Evolutionary conservation across 2,329 filamentous ascomycete genomes (phyloP).

Genomic region (Macrophomina pseudophaseolina): DNA sequence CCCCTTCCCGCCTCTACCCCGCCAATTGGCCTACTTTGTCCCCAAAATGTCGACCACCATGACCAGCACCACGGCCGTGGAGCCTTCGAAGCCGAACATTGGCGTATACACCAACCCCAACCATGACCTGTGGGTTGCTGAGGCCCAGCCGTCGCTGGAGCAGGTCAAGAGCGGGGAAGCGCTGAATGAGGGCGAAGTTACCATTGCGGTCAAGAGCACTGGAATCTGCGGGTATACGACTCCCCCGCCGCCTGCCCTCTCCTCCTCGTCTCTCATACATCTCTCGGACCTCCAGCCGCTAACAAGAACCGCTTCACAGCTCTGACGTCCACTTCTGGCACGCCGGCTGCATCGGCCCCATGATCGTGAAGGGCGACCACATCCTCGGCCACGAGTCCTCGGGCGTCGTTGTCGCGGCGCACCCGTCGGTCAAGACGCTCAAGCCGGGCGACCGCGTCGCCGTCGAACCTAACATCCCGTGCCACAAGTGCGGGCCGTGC

Average conservation of each 20-base stretch:
- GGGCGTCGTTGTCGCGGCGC: constrained; percentile 78
- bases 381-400: constrained; percentile 95
- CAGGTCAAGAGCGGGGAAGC: constrained; percentile 70
- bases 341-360: constrained; percentile 90
- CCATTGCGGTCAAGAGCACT: constrained; percentile 87
- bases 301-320: constrained; percentile 50
- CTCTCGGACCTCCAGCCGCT: background rate
- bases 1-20: background rate
- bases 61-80: constrained; percentile 42
- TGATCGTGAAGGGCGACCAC: constrained; percentile 88
- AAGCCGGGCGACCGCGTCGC: constrained; percentile 89
- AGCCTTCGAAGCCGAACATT: constrained; percentile 80
- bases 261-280: background rate
- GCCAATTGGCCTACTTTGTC: background rate
- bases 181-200: constrained; percentile 82
- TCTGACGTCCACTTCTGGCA: constrained; percentile 99
- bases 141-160: constrained; percentile 76
- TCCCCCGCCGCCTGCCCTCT: constrained; percentile 7
- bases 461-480: constrained; percentile 93
- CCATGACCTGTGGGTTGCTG: constrained; percentile 88
- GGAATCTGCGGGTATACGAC: constrained; percentile 84
- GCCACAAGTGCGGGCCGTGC: constrained; percentile 87
- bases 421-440: constrained; percentile 77
- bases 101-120: constrained; percentile 94
- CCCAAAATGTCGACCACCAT: constrained; percentile 38